Base-by-base conservation (phyloP, 2,329 filamentous ascomycete species). In the Emergomyces africanus region DNA sequence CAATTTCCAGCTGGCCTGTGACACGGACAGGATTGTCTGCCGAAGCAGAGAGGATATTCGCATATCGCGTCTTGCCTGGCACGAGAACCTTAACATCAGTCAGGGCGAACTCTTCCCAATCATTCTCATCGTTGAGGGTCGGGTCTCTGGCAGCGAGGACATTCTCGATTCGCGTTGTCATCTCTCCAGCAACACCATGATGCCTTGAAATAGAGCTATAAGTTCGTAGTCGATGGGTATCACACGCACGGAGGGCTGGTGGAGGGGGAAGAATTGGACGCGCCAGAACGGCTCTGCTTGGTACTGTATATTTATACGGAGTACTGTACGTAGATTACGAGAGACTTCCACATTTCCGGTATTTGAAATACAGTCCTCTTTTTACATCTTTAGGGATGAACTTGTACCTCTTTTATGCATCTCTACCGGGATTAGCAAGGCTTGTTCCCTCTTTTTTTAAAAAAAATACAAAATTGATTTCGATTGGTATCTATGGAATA, bases 71-170 rank as follows among this genome's bases (percentile, higher is more conserved):
- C 66, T 78, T 77, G 59, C 78, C 77, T 42, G 75, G 74, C 49
- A 75, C 68, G 59, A 77, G 71, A 50, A 85, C 76, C 63, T 78
- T 78, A 61, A 78, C 81, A 63, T 84, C 77, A 61, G 71, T 77
- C 60, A 86, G 71, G 30, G 74, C 71, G 69, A 84, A 84, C 61
- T 83, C 79, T 57, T 81, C 78, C 81, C 82, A 85, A 64, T 84
- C 77, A 69, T 83, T 76, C 66, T 77, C 75, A 67, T 78, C 75
- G 39, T 69, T 66, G 60, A 77, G 67, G 62, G 74, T 72, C 61
- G 74, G 71, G 67, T 77, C 71, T 66, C 71, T 72, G 65, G 71
- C 66, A 67, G 70, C 71, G 58, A 78, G 72, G 64, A 78, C 72
- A 65, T 69, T 74, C 68, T 77, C 73, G 68, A 75, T 73, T 66